A percentile compares a stretch with the other conserved stretches of the same genome.
These are phyloP conservation scores for Houttuynia cordata DNA, from an alignment of 164 flowering plant species.

Conservation along the genomic window DNA sequence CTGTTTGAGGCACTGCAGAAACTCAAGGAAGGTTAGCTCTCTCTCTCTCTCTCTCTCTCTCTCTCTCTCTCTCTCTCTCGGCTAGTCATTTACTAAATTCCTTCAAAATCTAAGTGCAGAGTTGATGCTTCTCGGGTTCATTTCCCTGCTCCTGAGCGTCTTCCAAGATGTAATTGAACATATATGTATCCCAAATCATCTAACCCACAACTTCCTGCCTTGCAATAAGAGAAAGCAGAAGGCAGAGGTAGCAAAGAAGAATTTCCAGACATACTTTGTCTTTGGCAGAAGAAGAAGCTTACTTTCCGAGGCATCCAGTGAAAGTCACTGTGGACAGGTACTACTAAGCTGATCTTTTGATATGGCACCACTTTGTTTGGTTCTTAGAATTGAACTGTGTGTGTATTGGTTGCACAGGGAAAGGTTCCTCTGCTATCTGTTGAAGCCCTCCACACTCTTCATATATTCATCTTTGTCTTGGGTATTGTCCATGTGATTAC, in stretches of 20 bases:
- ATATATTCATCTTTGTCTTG: constrained; percentile 83
- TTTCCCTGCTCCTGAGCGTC: constrained; percentile 54
- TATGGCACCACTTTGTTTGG: neutral
- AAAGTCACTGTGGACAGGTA: constrained; percentile 21
- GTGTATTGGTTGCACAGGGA: constrained; percentile 29
- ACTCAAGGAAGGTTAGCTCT: constrained; percentile 58
- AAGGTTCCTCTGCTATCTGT: constrained; percentile 60
- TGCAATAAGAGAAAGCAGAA: constrained; percentile 17
- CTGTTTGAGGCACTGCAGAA: constrained; percentile 73
- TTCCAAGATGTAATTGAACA: constrained; percentile 28
- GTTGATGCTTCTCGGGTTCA: constrained; percentile 78
- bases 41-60: neutral
- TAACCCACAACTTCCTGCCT: constrained; percentile 34
- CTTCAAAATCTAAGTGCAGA: constrained; percentile 25
- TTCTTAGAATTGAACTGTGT: neutral
- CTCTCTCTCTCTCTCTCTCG: neutral
- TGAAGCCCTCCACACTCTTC: constrained; percentile 73
- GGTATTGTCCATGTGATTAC: constrained; percentile 72
- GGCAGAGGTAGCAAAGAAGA: neutral
- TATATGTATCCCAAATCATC: constrained; percentile 34
- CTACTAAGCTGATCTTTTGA: too few species aligned
- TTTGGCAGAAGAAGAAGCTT: constrained; percentile 10
- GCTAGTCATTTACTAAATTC: neutral
- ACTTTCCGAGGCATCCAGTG: constrained; percentile 19
- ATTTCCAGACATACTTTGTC: constrained; percentile 1